These are phyloP conservation scores for Gloeopeniophorella convolvens DNA, from an alignment of 768 basidiomycete species.

Conservation along the genomic window DNA sequence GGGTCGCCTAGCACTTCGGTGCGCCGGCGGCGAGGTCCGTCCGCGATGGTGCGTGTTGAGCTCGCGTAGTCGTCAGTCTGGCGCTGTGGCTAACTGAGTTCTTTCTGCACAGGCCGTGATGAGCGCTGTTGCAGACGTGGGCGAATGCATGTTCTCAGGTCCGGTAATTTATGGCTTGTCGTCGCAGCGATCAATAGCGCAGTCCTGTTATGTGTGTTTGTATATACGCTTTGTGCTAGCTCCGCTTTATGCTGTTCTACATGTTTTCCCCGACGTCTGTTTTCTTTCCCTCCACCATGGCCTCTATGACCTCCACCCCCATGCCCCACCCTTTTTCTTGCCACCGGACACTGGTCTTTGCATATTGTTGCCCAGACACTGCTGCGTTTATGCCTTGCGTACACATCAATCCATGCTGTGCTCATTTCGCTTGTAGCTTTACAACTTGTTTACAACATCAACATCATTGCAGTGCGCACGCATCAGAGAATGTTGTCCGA, in stretches of 20 bases:
- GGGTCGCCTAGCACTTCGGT: not conserved
- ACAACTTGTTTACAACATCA: too few species aligned
- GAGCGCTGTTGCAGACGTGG: not conserved
- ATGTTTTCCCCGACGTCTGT: not conserved
- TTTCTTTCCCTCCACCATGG: not conserved
- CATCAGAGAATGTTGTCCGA: too few species aligned
- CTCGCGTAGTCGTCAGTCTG: not conserved
- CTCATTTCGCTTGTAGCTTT: too few species aligned
- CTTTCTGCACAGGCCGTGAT: not conserved
- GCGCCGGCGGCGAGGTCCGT: not conserved
- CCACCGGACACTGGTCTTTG: not conserved
- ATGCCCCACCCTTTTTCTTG: not conserved
- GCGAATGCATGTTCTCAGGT: not conserved
- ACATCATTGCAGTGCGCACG: too few species aligned
- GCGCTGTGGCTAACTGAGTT: not conserved
- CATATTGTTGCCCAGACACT: not conserved
- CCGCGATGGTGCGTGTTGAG: not conserved
- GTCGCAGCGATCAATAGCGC: not conserved
- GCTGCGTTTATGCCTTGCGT: too few species aligned
- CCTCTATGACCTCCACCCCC: not conserved
- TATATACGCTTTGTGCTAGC: not conserved
- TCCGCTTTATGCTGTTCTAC: not conserved
- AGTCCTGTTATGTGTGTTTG: not conserved
- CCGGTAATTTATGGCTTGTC: slow-evolving; percentile 10
- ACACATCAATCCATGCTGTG: too few species aligned